phyloP scores from a whole-genome alignment of 2,329 filamentous ascomycete species.

The Ascochyta pisi region DNA sequence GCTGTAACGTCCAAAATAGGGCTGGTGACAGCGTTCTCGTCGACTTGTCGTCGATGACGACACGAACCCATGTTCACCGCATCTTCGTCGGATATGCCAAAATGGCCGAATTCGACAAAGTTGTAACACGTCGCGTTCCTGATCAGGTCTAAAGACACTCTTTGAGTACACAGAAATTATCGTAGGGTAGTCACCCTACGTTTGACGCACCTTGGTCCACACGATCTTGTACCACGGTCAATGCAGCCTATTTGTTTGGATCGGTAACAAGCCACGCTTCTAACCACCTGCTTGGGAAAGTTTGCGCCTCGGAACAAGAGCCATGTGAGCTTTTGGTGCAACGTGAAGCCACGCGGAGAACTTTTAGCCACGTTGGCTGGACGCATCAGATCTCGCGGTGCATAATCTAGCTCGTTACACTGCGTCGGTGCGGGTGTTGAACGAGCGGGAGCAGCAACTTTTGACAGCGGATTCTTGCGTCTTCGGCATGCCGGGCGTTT shows the following conservation, averaged over 20 bases:
- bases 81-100: conserved; percentile 13
- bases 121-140: conserved; percentile 19
- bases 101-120: conserved; percentile 4
- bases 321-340: conserved; percentile 32
- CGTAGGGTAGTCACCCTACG: conserved; percentile 31
- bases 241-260: conserved; percentile 5
- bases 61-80: conserved; percentile 20
- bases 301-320: conserved; percentile 21
- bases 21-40: conserved; percentile 18
- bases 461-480: conserved; percentile 25
- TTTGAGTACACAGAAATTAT: conserved; percentile 16
- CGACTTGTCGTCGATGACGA: conserved; percentile 18
- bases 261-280: conserved; percentile 9
- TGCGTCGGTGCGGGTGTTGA: conserved; percentile 18
- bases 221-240: conserved; percentile 30
- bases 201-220: conserved; percentile 15
- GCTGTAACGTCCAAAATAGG: not conserved
- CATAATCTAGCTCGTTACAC: conserved; percentile 46
- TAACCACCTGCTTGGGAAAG: conserved; percentile 11
- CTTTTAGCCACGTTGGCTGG: conserved; percentile 32
- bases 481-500: conserved; percentile 1
- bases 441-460: conserved; percentile 21
- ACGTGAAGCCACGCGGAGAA: conserved; percentile 25
- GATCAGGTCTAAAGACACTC: conserved; percentile 11
- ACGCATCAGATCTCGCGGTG: conserved; percentile 42